Percentiles rank a stretch among this genome's conserved stretches.
These are phyloP conservation scores for Skeletonema potamos DNA, from an alignment of 108 stramenopile species.

Conservation along the genomic window DNA sequence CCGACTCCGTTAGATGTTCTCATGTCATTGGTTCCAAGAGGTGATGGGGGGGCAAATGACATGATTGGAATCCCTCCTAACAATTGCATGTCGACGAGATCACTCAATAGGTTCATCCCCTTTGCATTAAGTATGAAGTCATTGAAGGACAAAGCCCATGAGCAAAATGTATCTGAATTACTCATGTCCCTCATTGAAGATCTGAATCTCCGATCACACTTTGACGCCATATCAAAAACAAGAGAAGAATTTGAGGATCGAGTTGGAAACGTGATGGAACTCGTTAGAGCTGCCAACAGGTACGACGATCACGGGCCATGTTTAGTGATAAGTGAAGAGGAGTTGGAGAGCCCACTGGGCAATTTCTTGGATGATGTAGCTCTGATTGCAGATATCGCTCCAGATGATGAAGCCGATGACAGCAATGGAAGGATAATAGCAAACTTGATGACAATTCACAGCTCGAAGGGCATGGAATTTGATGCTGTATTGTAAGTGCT, in stretches of 20 bases:
- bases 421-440: slow-evolving; percentile 55
- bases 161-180: slow-evolving; percentile 43
- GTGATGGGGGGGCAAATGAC: slow-evolving; percentile 7
- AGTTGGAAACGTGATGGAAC: slow-evolving; percentile 64
- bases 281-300: slow-evolving; percentile 61
- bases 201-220: slow-evolving; percentile 57
- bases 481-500: slow-evolving; percentile 76
- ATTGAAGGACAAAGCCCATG: slow-evolving; percentile 45
- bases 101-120: slow-evolving; percentile 57
- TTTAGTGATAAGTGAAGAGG: slow-evolving; percentile 16
- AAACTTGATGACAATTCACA: slow-evolving; percentile 90
- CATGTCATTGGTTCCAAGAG: slow-evolving; percentile 44
- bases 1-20: slow-evolving; percentile 72
- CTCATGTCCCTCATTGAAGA: slow-evolving; percentile 55
- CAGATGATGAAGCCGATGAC: slow-evolving; percentile 44
- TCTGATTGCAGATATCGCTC: slow-evolving; percentile 69
- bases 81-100: slow-evolving; percentile 56
- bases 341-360: slow-evolving; percentile 47
- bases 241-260: slow-evolving; percentile 71
- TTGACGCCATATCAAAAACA: slow-evolving; percentile 75
- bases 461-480: slow-evolving; percentile 92
- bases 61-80: slow-evolving; percentile 27
- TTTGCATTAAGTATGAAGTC: slow-evolving; percentile 59
- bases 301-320: slow-evolving; percentile 61
- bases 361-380: slow-evolving; percentile 82